Conservation (phyloP, 371 early-diverging fungal species). For the Catenaria anguillulae region DNA sequence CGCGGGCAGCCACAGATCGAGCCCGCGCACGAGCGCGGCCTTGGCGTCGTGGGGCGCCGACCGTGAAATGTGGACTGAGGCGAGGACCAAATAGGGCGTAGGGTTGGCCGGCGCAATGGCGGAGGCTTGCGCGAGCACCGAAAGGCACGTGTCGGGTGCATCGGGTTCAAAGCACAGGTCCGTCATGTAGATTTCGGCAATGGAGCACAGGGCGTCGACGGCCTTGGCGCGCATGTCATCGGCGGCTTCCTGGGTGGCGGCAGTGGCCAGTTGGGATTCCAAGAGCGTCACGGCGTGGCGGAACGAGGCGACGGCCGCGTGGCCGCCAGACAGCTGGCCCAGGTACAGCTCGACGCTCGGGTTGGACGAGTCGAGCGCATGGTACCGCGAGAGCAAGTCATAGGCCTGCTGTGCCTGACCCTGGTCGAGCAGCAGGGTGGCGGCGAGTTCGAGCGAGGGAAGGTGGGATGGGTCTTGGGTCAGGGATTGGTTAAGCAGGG, state of each 20-base stretch:
- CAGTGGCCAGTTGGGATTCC: conserved; percentile 19
- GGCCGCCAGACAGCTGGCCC: not conserved
- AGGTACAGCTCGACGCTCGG: not conserved
- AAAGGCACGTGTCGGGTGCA: conserved; percentile 72
- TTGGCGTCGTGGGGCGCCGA: conserved; percentile 64
- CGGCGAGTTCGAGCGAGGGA: conserved; percentile 50
- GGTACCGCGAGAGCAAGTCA: conserved; percentile 4
- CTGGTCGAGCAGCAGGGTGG: conserved; percentile 57
- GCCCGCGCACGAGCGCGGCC: conserved; percentile 40
- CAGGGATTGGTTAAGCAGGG: conserved; percentile 53
- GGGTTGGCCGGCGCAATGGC: conserved; percentile 53
- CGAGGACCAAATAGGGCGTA: conserved; percentile 74
- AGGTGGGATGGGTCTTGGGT: conserved; percentile 44
- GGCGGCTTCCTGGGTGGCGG: conserved; percentile 12
- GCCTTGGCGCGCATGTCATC: conserved; percentile 43
- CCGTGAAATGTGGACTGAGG: conserved; percentile 80
- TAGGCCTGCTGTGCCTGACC: conserved; percentile 49
- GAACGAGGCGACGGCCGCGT: conserved; percentile 44
- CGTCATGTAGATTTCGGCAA: conserved; percentile 91
- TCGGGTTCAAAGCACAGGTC: conserved; percentile 88
- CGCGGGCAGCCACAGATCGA: conserved; percentile 56
- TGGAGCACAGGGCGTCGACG: conserved; percentile 71
- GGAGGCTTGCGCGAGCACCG: conserved; percentile 48
- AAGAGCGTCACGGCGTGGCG: conserved; percentile 23
- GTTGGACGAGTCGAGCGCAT: not conserved